Base-by-base conservation (phyloP, 495 filamentous ascomycete genomes). In the Neurospora africana region DNA sequence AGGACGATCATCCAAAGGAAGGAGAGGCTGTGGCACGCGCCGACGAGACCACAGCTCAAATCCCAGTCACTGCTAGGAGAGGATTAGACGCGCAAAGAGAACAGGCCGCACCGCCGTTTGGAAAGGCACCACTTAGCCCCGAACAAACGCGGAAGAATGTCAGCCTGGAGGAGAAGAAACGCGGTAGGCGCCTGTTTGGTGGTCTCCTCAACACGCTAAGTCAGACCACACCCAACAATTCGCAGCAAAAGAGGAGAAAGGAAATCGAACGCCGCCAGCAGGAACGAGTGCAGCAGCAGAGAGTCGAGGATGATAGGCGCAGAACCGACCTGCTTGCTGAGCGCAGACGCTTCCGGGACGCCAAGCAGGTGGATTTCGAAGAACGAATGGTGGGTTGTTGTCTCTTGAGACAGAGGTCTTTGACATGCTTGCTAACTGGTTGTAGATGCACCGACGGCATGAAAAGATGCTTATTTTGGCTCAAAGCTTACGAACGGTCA, bases 231-330 rank as follows among this genome's bases (percentile, higher is more conserved):
- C 88, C 92, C 44, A 86, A 79, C 76, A 79, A 61, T 15, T 15
- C 83, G 38, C 85, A 86, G 77, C 90, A 93, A 76, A 92, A 89
- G 81, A 90, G 90, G 75, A 88, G 95, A 69, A 89, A 88, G 72
- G 95, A 99, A 78, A 95, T 97, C 77, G 94, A 98, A 82, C 90
- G 89, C 77, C 91, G 92, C 78, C 92, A 95, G 79, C 90, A 94
- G 80, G 92, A 92, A 76, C 94, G 93, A 82, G 84, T 91, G 53
- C 90, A 91, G 77, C 82, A 88, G 74, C 91, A 93, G 81, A 89
- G 88, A 76, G 89, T 76, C 73, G 84, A 86, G 72, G 81, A 91
- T 74, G 92, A 93, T 77, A 85, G 87, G 75, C 88, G 87, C 77
- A 89, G 87, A 81, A 84, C 86, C 76, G 86, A 86, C 75, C 84